These are phyloP conservation scores for Trichoderma simmonsii DNA, from an alignment of 2,329 filamentous ascomycete genomes.

Conservation along the genomic window DNA sequence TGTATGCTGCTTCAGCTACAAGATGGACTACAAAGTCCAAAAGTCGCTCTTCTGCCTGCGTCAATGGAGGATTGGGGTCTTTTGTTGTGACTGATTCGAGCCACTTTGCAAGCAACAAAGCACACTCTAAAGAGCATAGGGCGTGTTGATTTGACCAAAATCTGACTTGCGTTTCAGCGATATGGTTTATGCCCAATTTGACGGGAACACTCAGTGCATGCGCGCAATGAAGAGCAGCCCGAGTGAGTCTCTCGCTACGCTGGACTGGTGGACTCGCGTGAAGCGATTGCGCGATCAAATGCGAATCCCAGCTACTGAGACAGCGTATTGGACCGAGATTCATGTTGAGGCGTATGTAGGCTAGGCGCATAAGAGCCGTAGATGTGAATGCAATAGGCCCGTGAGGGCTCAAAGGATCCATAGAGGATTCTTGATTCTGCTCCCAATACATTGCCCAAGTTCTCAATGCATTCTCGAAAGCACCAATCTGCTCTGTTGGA, in stretches of 20 bases:
- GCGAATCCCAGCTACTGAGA: background rate
- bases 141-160: constrained; percentile 2
- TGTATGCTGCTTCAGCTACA: background rate
- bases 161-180: background rate
- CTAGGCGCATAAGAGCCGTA: background rate
- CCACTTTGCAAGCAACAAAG: background rate
- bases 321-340: background rate
- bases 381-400: background rate
- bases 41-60: background rate
- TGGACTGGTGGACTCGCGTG: background rate
- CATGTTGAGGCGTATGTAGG: background rate
- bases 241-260: background rate
- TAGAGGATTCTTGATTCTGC: background rate
- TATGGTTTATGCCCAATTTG: background rate
- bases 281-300: background rate
- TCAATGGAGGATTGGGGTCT: background rate
- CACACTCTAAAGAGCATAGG: background rate
- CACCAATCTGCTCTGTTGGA: background rate
- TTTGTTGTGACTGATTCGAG: background rate
- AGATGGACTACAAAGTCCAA: background rate
- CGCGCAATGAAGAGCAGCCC: background rate
- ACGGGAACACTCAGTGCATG: background rate
- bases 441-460: background rate
- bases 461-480: background rate
- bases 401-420: background rate